Evolutionary conservation across 169 alveolate genomes (phyloP), one percentile per base, ranked within the genome.

Genomic region (Plasmodium cynomolgi): DNA sequence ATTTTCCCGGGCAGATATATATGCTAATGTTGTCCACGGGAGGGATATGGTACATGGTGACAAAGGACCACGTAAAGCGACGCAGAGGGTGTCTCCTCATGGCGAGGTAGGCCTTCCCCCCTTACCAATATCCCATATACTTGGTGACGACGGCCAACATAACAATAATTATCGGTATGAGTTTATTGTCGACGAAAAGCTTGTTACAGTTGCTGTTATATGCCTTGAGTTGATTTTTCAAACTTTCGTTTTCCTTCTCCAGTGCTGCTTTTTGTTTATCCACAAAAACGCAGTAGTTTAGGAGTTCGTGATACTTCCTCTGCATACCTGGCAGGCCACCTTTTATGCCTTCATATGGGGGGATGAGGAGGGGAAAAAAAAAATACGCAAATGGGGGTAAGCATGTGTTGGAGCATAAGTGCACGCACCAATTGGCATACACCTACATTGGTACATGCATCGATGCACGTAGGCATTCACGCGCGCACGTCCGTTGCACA

Each of bases 271-370:
- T 97, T 58, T 96, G 97, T 75, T 97, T 97, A 84, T 97, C 98
- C n/a, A 97, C 97, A 54, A 98, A 96, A 58, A 97, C 97, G 81
- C 98, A 96, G 84, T 97, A 97, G 73, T 96, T 97, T 73, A 97
- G 97, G 54, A 97, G 97, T 56, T 97, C 98, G 84, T 97, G 98
- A 81, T 97, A 97, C 80, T 97, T 97, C 58, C 95, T 92, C 95
- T 72, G 96, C 86, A 84, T 95, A 83, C 83, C 84, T 13, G 92
- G 94, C 58, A 91, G 62, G 34, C 85, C 92, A 37, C 94, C 93
- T 92, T 96, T 96, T 81, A 97, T 74, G 68, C 95, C 83, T 95
- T 93, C 96, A 92, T 37, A 85, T 62, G 41, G 92, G n/a, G 50
- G 80, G 50, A n/a, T 58, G 29, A n/a, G n/a, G n/a, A n/a, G 73